Conservation (phyloP, 1,139 yeast genomes). For the Sugiyamaella japonica region DNA sequence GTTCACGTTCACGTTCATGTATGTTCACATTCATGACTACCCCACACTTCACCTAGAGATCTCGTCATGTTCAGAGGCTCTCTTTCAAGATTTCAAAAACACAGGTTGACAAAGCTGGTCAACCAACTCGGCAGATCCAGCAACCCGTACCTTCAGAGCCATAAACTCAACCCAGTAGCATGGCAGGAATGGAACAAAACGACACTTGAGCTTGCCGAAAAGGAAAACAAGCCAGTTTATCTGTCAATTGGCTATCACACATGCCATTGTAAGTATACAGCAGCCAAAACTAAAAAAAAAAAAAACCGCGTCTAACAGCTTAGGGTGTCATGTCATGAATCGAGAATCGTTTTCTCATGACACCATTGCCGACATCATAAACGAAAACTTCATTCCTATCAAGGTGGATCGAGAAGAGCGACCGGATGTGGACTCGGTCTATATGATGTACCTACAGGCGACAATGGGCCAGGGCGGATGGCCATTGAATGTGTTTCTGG, state of each 20-base stretch:
- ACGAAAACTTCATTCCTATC: constrained; percentile 40
- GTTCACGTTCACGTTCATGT: not conserved
- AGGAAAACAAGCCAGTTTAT: constrained; percentile 40
- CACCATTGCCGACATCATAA: constrained; percentile 37
- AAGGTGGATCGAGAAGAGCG: constrained; percentile 44
- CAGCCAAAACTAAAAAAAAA: too few relatives aligned
- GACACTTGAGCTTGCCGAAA: constrained; percentile 37
- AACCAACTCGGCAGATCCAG: constrained; percentile 33
- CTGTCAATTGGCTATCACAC: constrained; percentile 44
- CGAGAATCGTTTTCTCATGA: constrained; percentile 38
- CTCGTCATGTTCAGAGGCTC: constrained; percentile 17
- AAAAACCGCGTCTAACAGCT: not conserved
- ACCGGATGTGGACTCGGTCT: constrained; percentile 43
- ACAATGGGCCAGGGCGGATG: constrained; percentile 45
- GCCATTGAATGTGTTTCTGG: constrained; percentile 44
- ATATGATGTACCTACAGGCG: constrained; percentile 44
- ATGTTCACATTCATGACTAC: not conserved
- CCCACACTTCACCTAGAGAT: not conserved
- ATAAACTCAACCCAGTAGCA: constrained; percentile 37
- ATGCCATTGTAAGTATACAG: constrained; percentile 36
- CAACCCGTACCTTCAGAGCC: constrained; percentile 36
- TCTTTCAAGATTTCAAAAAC: constrained; percentile 17
- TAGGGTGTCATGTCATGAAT: constrained; percentile 44
- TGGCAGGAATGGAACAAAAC: constrained; percentile 44
- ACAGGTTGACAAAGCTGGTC: constrained; percentile 11